Base-by-base conservation (phyloP, 495 filamentous ascomycete genomes). In the Hypoxylon lenormandii region DNA sequence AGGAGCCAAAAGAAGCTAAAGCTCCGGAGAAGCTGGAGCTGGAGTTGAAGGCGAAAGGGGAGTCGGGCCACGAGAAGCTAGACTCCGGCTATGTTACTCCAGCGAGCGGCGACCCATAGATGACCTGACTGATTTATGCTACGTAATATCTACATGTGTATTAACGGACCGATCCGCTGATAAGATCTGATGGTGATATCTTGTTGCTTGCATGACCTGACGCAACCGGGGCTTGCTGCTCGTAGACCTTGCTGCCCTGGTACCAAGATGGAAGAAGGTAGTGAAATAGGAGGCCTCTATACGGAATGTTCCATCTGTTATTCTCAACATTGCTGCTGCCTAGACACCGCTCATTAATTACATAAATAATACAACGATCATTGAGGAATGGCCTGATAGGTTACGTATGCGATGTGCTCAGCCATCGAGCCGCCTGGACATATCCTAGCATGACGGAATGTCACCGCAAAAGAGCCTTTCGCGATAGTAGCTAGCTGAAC, bases 1-100 rank as follows among this genome's bases (percentile, higher is more conserved):
- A 50, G 8, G 50, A 60, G 18, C 12, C 8, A 7, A 49, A 57
- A 60, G 60, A 63, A 54, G 43, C 55, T 16, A 51, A 60, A 58
- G 55, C 61, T 30, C 42, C 50, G 58, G 55, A 54, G 15, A 70
- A 68, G 23, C 18, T 58, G 21, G 58, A 68, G 23, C 18, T 58
- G 21, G 58, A 65, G 0, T 40, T 56, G 8, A 67, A 62, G 37
- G 36, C 19, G 5, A 45, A 63, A 15, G 61, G 70, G 42, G 69
- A 72, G n/a, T 45, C 61, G 36, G 58, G 43, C 37, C 60, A 72
- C 18, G 61, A 49, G 19, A 76, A 55, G 47, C 62, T 66, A 8
- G 73, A 65, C n/a, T 73, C 57, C 33, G 64, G 75, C 23, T 76
- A 75, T 28, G 72, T 50, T 5, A 74, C 69, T 16, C 72, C 64